Conservation (phyloP, 192 early-diverging fungal species). For the Coemansia sp. region DNA sequence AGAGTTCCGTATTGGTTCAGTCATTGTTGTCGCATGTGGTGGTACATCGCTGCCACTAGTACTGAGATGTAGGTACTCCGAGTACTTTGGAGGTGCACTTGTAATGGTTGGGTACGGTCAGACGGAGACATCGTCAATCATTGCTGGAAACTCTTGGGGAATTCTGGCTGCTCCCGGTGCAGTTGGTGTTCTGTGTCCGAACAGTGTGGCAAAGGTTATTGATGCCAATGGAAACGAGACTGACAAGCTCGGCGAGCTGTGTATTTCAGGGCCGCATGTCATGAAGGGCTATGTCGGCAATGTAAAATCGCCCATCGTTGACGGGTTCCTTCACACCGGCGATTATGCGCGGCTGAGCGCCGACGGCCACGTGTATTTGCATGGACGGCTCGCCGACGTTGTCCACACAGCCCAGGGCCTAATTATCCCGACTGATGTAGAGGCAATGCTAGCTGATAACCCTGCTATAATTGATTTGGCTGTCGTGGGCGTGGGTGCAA, state of each 20-base stretch:
- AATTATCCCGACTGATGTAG: too few relatives aligned
- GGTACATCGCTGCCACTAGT: slow-evolving; percentile 27
- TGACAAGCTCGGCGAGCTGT: slow-evolving; percentile 70
- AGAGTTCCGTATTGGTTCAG: slow-evolving; percentile 18
- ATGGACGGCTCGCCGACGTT: too few relatives aligned
- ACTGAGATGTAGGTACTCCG: slow-evolving; percentile 9
- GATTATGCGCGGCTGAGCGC: too few relatives aligned
- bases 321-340: too few relatives aligned
- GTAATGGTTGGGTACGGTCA: slow-evolving; percentile 33
- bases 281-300: slow-evolving; percentile 59
- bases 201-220: slow-evolving; percentile 32
- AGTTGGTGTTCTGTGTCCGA: slow-evolving; percentile 36
- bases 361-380: too few relatives aligned
- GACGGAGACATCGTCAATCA: slow-evolving; percentile 27
- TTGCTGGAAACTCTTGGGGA: slow-evolving; percentile 18
- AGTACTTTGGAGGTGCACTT: slow-evolving; percentile 20
- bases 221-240: slow-evolving; percentile 63
- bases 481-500: too few relatives aligned
- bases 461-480: too few relatives aligned
- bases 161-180: slow-evolving; percentile 14
- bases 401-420: too few relatives aligned
- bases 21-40: slow-evolving; percentile 30
- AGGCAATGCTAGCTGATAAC: too few relatives aligned
- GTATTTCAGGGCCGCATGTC: slow-evolving; percentile 76
- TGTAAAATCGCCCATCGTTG: too few relatives aligned